Base-by-base conservation (phyloP, 768 basidiomycete species). In the Dioszegia hungarica region DNA sequence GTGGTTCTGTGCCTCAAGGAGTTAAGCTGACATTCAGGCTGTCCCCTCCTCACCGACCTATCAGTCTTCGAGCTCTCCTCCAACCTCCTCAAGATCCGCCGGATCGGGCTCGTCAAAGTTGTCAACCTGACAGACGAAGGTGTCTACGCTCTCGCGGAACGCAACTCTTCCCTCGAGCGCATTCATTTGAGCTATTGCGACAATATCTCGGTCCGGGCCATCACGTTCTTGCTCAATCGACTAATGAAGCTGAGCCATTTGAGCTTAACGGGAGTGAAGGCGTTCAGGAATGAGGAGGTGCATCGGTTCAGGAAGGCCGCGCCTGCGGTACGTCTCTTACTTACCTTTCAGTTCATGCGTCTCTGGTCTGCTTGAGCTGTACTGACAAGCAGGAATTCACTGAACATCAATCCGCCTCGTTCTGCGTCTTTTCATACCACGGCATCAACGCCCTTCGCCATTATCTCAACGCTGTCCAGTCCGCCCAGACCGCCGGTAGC, bases 141-240 rank as follows among this genome's bases (percentile, higher is more conserved):
- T 1, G 85, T 98, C 29, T 88, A 88, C 72, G 82, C 92, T 1
- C 83, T 99, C 10, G 89, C 85, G 9, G 88, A 90, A 60, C 84
- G 90, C 15, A 85, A 89, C 67, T 83, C 84, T 27, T 87, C 90
- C 9, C 81, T 98, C 22, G 95, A 99, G 74, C 86, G 95, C 37
- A 90, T 99, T 20, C 95, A 99, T 77, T 80, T 99, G 46, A 95
- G 91, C 2, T 97, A 98, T 73, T 99, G 95, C 75, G 90, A 95
- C 74, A 89, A 93, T 69, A 87, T 99, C 54, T 85, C 88, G 5
- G 89, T 97, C 65, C 82, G 86, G 79, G 92, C 92, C 17, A 84
- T 98, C 46, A 88, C 93, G 68, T 90, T 87, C 75, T 82, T 99
- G 41, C 82, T 99, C 39, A 85, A 88, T 70, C 86, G 87, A 68